phyloP scores from a whole-genome alignment of 192 early-diverging fungal genomes.

The Linderina pennispora region DNA sequence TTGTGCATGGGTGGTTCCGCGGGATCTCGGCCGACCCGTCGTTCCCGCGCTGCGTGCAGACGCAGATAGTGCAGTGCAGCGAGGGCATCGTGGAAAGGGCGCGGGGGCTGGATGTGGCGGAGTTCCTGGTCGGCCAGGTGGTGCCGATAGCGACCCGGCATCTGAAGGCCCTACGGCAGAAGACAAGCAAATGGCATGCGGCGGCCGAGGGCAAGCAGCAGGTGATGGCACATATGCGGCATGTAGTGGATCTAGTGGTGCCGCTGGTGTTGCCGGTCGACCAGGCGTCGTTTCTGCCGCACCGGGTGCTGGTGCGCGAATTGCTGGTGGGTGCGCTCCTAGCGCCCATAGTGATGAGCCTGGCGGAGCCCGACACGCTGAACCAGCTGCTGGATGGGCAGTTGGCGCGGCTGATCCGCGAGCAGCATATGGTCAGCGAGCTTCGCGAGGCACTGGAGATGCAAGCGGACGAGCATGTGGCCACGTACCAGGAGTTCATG shows the following conservation, averaged over 20 bases:
- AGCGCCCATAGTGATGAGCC: conserved; percentile 55
- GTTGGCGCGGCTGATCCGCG: conserved; percentile 38
- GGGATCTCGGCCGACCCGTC: conserved; percentile 32
- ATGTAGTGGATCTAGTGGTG: conserved; percentile 53
- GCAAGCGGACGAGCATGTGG: conserved; percentile 43
- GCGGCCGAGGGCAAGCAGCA: conserved; percentile 31
- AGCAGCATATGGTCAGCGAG: conserved; percentile 65
- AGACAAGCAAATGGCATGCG: conserved; percentile 10
- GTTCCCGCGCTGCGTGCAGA: conserved; percentile 32
- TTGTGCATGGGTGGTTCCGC: conserved; percentile 45
- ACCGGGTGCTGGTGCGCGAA: conserved; percentile 67
- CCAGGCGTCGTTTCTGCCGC: conserved; percentile 52
- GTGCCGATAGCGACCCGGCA: conserved; percentile 71
- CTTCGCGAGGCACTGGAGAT: conserved; percentile 60
- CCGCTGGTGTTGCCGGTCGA: conserved; percentile 56
- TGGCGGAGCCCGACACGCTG: conserved; percentile 83
- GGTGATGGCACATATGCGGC: conserved; percentile 60
- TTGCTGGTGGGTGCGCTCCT: conserved; percentile 64
- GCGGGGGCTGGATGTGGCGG: conserved; percentile 49
- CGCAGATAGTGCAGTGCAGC: conserved; percentile 20
- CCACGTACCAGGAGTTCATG: conserved; percentile 71
- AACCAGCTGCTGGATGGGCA: conserved; percentile 73
- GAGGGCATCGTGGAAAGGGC: conserved; percentile 23
- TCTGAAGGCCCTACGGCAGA: conserved; percentile 47
- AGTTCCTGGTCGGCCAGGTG: conserved; percentile 54